Evolutionary conservation across 768 basidiomycete species (phyloP), one percentile per base, ranked within the genome.

Genomic region (Boletus tomentosulus): DNA sequence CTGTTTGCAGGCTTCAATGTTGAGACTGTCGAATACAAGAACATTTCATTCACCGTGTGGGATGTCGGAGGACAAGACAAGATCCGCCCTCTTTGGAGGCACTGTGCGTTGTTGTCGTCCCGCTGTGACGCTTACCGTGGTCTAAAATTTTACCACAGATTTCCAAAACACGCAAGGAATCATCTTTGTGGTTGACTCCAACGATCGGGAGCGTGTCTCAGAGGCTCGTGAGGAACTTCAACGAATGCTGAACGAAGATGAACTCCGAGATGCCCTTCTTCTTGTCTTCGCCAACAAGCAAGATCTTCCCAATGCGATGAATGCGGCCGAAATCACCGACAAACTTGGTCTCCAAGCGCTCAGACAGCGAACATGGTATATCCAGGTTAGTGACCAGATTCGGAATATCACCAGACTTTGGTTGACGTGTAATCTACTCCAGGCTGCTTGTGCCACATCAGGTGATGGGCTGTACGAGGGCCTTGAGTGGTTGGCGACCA

Each of bases 111-210:
- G 44, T 61, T 19, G 9, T 34, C 15, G 9, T 34, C 15, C 24
- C n/a, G 44, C 27, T 25, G 19, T 55, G 13, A 30, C 4, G 8
- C 59, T 56, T 60, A 54, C 51, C 34, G 42, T 13, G 5, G 5
- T 37, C 61, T 57, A 54, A 59, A 48, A 3, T 33, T 54, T 27
- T 56, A 51, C 48, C 57, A 19, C 68, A 99, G 97, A 99, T 80
- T 99, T 97, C 94, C 96, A 98, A 77, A 98, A 98, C 81, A 99
- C 97, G 28, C 96, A 99, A 77, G 97, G 96, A 60, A 98, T 99
- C 77, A 98, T 99, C 70, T 98, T 98, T 73, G 97, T 99, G 47
- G 95, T 98, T 56, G 97, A 99, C 73, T 99, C 97, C 50, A 98
- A 99, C 74, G 97, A 99, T 78, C 80, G 97, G 75, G 97, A 99